Base-by-base conservation (phyloP, 148 eudicot genomes). In the Nepenthes mirabilis region DNA sequence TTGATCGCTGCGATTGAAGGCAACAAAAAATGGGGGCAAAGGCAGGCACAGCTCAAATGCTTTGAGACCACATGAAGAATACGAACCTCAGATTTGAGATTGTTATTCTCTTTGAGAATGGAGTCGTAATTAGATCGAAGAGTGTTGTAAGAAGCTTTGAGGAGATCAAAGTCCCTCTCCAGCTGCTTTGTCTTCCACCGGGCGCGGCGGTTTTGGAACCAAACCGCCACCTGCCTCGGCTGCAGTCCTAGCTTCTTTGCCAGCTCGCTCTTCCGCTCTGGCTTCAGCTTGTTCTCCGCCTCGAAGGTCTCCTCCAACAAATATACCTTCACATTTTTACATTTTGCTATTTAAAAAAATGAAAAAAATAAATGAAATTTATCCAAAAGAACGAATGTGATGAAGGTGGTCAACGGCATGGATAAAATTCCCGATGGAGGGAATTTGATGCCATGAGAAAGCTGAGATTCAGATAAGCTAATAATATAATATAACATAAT, bases 171-270 rank as follows among this genome's bases (percentile, higher is more conserved):
- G 56, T 80, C 88, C 65, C 80, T 80, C 66, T 83, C 88, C 5
- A 40, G 45, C 45, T 40, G 45, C 8, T 40, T 40, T 4, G 45
- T 40, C 45, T 40, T 40, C 45, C 45, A 83, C 75, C 85, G 64
- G 1, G 88, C 88, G 45, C 88, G 88, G 64, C 85, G 88, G 82
- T 83, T 83, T 60, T 83, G 88, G 69, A 83, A 83, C 88, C 88
- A 83, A 48, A 83, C 80, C 3, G 88, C 88, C 79, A 83, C 88
- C 81, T 83, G 88, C 55, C 88, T 62, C 5, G 88, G 88, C 73
- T 80, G 88, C 73, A 83, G 58, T 49, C 83, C 80, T 43, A 83
- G 76, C 65, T 77, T 75, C 70, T 75, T 75, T 2, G 88, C 88
- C 56, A 83, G 82, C 73, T 80, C 68, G 1, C 71, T 71, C 73